Conservation (phyloP, 805 yeast species). For the Zygotorulaspora danielsina region DNA sequence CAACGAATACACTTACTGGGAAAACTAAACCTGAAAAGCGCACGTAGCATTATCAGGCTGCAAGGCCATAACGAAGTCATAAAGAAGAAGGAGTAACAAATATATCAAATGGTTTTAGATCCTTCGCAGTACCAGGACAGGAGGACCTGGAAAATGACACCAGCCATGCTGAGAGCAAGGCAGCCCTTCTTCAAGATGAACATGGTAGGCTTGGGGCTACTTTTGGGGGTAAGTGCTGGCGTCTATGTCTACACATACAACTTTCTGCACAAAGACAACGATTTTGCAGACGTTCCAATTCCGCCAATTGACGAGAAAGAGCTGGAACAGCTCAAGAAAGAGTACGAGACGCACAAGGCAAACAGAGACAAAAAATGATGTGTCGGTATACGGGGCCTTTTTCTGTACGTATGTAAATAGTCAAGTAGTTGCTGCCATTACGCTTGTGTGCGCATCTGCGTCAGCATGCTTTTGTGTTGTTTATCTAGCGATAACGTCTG, state of each 20-base stretch:
- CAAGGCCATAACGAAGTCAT: too few relatives aligned
- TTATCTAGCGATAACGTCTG: too few relatives aligned
- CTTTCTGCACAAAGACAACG: conserved; percentile 62
- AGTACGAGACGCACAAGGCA: conserved; percentile 50
- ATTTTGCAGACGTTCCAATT: conserved; percentile 85
- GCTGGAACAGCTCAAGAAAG: conserved; percentile 64
- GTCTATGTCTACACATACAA: conserved; percentile 64
- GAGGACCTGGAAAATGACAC: conserved; percentile 79
- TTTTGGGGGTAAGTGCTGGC: conserved; percentile 62
- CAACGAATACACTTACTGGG: too few relatives aligned
- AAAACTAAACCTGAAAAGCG: not conserved
- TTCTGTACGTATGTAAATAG: not conserved
- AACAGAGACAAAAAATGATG: conserved; percentile 10
- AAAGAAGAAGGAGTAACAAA: not conserved
- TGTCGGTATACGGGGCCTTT: not conserved
- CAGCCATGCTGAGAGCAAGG: conserved; percentile 88
- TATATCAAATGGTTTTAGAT: conserved; percentile 25
- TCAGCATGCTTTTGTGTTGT: too few relatives aligned
- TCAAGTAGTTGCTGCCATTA: conserved; percentile 1
- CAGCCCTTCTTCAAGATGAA: conserved; percentile 80
- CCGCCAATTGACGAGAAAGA: conserved; percentile 86
- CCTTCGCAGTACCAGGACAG: conserved; percentile 56
- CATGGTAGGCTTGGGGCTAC: conserved; percentile 53
- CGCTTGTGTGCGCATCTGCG: too few relatives aligned
- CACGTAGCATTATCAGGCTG: too few relatives aligned